phyloP scores from a whole-genome alignment of 164 flowering plant species.

The Stephania yunnanensis region DNA sequence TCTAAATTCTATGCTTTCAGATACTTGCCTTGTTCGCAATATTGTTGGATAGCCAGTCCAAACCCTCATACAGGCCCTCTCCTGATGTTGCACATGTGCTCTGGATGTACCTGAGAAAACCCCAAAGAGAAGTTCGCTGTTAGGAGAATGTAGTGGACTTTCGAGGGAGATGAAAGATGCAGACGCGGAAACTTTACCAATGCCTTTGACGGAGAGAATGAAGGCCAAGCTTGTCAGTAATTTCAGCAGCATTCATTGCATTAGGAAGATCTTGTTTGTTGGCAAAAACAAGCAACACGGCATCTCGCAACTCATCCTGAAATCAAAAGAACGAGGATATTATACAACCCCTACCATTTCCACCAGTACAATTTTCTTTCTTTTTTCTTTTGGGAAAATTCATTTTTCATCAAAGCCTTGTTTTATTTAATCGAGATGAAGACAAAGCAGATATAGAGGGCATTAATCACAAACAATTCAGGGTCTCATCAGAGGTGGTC shows the following conservation, averaged over 20 bases:
- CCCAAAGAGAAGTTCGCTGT: neutral
- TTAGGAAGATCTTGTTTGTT: slow-evolving; percentile 99
- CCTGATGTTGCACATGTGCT: slow-evolving; percentile 76
- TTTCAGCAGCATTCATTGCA: slow-evolving; percentile 99
- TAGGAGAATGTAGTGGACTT: neutral
- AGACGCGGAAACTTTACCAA: slow-evolving; percentile 30
- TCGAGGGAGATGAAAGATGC: neutral
- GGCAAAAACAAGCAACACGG: slow-evolving; percentile 91
- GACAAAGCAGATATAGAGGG: neutral
- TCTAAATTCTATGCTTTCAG: neutral
- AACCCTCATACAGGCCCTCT: slow-evolving; percentile 66
- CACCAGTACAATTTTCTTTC: neutral
- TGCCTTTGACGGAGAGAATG: slow-evolving; percentile 91
- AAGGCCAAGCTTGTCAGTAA: slow-evolving; percentile 95
- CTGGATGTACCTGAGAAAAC: slow-evolving; percentile 54
- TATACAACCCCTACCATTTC: neutral
- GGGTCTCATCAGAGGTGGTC: neutral
- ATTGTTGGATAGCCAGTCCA: slow-evolving; percentile 70
- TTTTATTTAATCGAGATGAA: slow-evolving; percentile 2
- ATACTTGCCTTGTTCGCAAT: slow-evolving; percentile 53
- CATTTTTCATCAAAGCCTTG: neutral
- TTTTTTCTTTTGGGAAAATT: too few species aligned
- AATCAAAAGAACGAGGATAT: slow-evolving; percentile 8
- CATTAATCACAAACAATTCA: neutral
- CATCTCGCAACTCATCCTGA: slow-evolving; percentile 67